A percentile compares a stretch with the other conserved stretches of the same genome.
These are phyloP conservation scores for Ceratocystis colombiana DNA, from an alignment of 2,329 filamentous ascomycete genomes.

Conservation along the genomic window DNA sequence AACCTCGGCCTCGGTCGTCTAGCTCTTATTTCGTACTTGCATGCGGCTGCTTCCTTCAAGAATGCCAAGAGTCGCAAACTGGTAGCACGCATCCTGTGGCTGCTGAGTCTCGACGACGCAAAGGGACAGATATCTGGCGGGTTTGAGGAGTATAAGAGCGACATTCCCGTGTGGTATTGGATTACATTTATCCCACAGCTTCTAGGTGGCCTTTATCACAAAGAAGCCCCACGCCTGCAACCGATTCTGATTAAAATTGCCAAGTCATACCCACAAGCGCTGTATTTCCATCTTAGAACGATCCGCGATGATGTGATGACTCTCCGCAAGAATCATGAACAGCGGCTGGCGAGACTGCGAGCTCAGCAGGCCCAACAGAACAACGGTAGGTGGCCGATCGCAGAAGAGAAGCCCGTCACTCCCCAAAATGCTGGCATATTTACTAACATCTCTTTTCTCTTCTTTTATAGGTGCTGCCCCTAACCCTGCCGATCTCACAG, in stretches of 20 bases:
- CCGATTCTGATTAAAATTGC: conserved; percentile 85
- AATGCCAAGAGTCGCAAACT: conserved; percentile 92
- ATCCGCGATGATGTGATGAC: conserved; percentile 81
- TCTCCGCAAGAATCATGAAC: conserved; percentile 26
- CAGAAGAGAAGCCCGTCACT: no score
- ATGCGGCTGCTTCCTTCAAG: conserved; percentile 93
- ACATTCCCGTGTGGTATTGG: conserved; percentile 98
- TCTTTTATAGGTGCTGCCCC: not conserved
- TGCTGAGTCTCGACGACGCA: conserved; percentile 84
- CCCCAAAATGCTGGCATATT: no score
- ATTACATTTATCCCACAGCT: conserved; percentile 98
- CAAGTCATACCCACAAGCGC: conserved; percentile 85
- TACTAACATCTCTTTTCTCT: not conserved
- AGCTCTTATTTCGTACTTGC: conserved; percentile 89
- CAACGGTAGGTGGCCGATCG: not conserved
- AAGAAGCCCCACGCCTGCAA: conserved; percentile 79
- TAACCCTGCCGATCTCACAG: conserved; percentile 25
- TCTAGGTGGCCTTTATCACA: conserved; percentile 79
- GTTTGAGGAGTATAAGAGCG: conserved; percentile 94
- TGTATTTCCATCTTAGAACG: conserved; percentile 92
- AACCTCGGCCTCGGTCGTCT: conserved; percentile 79
- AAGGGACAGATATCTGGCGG: conserved; percentile 73
- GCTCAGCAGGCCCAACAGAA: conserved; percentile 27
- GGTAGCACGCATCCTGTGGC: conserved; percentile 85
- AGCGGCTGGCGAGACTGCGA: conserved; percentile 24